Conservation (phyloP, 2,329 filamentous ascomycete species). For the Dactylellina parvicollis region DNA sequence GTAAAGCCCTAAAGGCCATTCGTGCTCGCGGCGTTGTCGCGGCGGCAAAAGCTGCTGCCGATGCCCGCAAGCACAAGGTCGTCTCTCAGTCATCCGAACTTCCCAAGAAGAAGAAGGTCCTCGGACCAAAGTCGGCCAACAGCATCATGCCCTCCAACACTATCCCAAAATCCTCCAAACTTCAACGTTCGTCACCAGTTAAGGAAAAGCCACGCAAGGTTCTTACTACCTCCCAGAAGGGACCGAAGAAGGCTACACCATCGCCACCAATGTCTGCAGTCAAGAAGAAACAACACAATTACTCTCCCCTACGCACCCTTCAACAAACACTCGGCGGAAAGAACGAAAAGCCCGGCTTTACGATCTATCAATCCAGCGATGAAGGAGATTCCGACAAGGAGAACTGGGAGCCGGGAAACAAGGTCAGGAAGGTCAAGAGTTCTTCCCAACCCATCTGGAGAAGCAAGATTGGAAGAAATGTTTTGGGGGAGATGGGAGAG, state of each 20-base stretch:
- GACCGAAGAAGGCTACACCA: constrained; percentile 43
- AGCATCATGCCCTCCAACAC: constrained; percentile 6
- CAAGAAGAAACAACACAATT: constrained; percentile 29
- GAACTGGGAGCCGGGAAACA: constrained; percentile 45
- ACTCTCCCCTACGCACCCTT: constrained; percentile 31
- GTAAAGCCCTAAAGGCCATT: constrained; percentile 49
- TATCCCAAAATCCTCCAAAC: constrained; percentile 16
- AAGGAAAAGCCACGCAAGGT: constrained; percentile 45
- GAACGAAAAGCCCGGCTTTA: constrained; percentile 42
- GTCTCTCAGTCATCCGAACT: neutral
- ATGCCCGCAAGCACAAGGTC: constrained; percentile 30
- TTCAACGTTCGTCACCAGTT: constrained; percentile 30
- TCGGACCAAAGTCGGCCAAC: constrained; percentile 26
- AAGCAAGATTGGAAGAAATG: constrained; percentile 14
- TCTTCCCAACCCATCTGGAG: constrained; percentile 39
- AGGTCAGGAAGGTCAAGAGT: constrained; percentile 21
- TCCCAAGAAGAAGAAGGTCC: constrained; percentile 35
- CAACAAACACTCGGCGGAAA: constrained; percentile 26
- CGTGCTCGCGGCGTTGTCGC: constrained; percentile 47
- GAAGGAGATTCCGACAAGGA: constrained; percentile 50
- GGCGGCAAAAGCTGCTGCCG: constrained; percentile 37
- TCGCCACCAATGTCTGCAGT: constrained; percentile 37
- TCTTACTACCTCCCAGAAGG: constrained; percentile 37
- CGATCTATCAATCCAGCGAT: constrained; percentile 50
- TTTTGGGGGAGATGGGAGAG: constrained; percentile 33